Percentiles rank a stretch among this genome's conserved stretches.
These are phyloP conservation scores for Ganoderma boninense DNA, from an alignment of 1,284 basidiomycete genomes.

Conservation along the genomic window DNA sequence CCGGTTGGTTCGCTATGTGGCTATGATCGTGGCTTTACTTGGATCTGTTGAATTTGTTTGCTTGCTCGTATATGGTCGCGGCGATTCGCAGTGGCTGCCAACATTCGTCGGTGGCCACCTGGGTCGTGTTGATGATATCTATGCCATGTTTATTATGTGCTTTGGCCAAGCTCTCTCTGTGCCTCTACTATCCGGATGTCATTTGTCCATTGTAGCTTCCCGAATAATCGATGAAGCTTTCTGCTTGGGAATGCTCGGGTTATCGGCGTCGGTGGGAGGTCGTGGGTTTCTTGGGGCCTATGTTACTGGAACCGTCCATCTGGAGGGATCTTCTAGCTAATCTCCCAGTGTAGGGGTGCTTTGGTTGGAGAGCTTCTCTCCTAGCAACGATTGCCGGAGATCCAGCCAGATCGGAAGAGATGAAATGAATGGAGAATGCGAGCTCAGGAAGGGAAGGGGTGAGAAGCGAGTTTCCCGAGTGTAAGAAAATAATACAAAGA, in stretches of 20 bases:
- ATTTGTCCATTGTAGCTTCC: conserved; percentile 14
- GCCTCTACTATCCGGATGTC: not conserved
- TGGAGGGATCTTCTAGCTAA: not conserved
- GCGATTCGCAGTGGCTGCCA: not conserved
- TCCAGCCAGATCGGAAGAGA: not conserved
- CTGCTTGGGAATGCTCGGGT: not conserved
- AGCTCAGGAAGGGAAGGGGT: not conserved
- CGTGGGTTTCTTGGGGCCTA: not conserved
- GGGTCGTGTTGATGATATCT: not conserved
- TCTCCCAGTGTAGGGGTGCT: not conserved
- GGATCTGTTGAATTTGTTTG: not conserved
- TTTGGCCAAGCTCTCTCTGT: conserved; percentile 9
- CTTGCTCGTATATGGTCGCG: not conserved
- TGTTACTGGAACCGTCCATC: not conserved
- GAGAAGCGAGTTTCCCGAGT: not conserved
- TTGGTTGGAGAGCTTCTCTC: not conserved
- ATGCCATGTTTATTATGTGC: conserved; percentile 18
- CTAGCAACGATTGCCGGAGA: not conserved
- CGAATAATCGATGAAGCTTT: conserved; percentile 10
- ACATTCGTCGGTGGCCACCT: not conserved
- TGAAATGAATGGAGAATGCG: not conserved
- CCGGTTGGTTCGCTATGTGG: not conserved
- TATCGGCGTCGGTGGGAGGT: not conserved
- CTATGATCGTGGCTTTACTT: not conserved
- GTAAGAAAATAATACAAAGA: not conserved